phyloP scores from a whole-genome alignment of 805 yeast species.

The Candida ulmi region DNA sequence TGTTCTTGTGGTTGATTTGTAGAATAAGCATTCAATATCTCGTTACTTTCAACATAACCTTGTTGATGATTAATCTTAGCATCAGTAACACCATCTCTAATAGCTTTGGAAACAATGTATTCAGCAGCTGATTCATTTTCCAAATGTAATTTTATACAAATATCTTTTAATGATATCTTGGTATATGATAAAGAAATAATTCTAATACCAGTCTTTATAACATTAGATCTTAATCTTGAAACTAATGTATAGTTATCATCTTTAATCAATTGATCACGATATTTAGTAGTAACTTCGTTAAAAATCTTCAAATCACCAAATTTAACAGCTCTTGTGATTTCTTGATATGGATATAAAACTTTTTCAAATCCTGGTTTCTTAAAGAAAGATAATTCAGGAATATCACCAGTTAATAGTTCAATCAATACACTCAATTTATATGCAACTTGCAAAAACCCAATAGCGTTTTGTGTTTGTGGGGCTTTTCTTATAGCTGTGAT shows the following conservation, averaged over 20 bases:
- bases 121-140: conserved; percentile 96
- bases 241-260: conserved; percentile 85
- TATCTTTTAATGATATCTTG: conserved; percentile 85
- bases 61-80: conserved; percentile 87
- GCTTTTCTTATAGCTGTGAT: conserved; percentile 95
- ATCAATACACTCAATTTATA: conserved; percentile 83
- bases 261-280: conserved; percentile 53
- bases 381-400: conserved; percentile 84
- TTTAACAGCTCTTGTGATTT: conserved; percentile 86
- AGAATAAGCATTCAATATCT: conserved; percentile 78
- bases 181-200: conserved; percentile 88
- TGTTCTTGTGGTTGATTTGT: conserved; percentile 82
- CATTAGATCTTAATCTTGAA: conserved; percentile 88
- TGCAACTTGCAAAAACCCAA: conserved; percentile 86
- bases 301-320: conserved; percentile 84
- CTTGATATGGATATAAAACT: conserved; percentile 74
- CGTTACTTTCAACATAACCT: conserved; percentile 89
- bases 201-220: conserved; percentile 95
- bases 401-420: conserved; percentile 93
- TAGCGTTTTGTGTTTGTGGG: conserved; percentile 80
- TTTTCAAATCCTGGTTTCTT: conserved; percentile 54
- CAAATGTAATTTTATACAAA: conserved; percentile 84
- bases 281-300: conserved; percentile 59
- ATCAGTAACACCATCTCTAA: conserved; percentile 95
- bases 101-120: conserved; percentile 93